phyloP scores from a whole-genome alignment of 306 rosid genomes.

The Vachellia collinsii region DNA sequence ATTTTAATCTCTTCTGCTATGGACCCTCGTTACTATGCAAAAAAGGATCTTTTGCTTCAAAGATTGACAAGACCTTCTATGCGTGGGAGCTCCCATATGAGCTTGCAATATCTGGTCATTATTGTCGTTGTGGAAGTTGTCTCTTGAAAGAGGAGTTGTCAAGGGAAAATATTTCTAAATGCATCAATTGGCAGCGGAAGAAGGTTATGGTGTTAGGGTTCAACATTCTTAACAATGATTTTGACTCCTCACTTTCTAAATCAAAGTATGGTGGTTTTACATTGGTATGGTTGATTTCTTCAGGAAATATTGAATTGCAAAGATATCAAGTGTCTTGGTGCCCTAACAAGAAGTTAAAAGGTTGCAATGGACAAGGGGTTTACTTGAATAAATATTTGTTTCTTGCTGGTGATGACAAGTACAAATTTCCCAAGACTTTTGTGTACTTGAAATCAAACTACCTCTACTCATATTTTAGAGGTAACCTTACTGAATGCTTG shows the following conservation, averaged over 20 bases:
- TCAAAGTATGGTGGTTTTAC: slow-evolving; percentile 68
- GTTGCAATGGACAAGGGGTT: slow-evolving; percentile 36
- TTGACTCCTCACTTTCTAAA: slow-evolving; percentile 48
- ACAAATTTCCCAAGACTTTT: slow-evolving; percentile 46
- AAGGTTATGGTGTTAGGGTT: slow-evolving; percentile 44
- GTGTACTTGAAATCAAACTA: slow-evolving; percentile 50
- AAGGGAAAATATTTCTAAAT: slow-evolving; percentile 56
- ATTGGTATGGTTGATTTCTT: slow-evolving; percentile 59
- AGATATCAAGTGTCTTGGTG: slow-evolving; percentile 58
- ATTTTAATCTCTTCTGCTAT: slow-evolving; percentile 60
- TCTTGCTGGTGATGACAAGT: slow-evolving; percentile 46
- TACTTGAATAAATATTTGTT: slow-evolving; percentile 44
- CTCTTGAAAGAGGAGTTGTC: slow-evolving; percentile 57
- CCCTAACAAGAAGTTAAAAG: slow-evolving; percentile 32
- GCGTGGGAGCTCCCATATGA: slow-evolving; percentile 69
- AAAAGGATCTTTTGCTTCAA: slow-evolving; percentile 43
- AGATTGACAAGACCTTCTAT: slow-evolving; percentile 37
- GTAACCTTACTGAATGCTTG: no score
- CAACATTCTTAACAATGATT: slow-evolving; percentile 43
- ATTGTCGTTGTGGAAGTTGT: slow-evolving; percentile 62
- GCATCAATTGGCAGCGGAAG: slow-evolving; percentile 74
- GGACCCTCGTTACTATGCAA: slow-evolving; percentile 50
- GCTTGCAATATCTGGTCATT: slow-evolving; percentile 47
- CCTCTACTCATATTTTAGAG: slow-evolving; percentile 53
- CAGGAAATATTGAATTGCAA: slow-evolving; percentile 71